These are phyloP conservation scores for Draba incana DNA, from an alignment of 345 rosid species.

Conservation along the genomic window DNA sequence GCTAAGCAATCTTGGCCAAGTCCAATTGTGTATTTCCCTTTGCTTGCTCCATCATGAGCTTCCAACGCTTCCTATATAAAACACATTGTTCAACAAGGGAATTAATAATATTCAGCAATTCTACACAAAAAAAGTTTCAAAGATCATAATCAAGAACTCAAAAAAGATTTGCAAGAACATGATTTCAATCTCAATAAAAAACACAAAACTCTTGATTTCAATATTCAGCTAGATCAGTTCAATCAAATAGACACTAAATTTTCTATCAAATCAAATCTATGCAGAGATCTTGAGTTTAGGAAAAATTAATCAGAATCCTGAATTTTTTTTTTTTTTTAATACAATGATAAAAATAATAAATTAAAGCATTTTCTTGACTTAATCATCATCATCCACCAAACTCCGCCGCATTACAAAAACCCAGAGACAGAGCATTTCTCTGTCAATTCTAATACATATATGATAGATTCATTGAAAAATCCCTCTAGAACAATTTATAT, in stretches of 20 bases:
- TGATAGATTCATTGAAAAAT: background rate
- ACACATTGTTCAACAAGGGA: background rate
- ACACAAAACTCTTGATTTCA: slow-evolving; percentile 1
- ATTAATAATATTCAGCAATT: too few relatives aligned
- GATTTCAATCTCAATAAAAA: slow-evolving; percentile 11
- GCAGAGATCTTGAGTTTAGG: slow-evolving; percentile 25
- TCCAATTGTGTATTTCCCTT: slow-evolving; percentile 97
- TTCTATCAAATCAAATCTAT: background rate
- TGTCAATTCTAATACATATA: background rate
- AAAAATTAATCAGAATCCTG: background rate
- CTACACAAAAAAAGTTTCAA: too few relatives aligned
- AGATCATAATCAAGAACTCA: too few relatives aligned
- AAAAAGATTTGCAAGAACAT: too few relatives aligned
- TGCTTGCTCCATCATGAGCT: slow-evolving; percentile 95
- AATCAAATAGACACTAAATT: slow-evolving; percentile 12
- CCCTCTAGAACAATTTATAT: background rate
- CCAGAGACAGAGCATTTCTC: slow-evolving; percentile 19
- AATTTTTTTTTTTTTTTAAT: background rate
- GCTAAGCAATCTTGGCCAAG: slow-evolving; percentile 99
- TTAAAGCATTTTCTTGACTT: background rate
- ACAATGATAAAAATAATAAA: background rate
- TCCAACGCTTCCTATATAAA: slow-evolving; percentile 78
- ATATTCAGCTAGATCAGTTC: background rate
- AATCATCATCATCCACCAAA: slow-evolving; percentile 21
- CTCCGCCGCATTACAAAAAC: slow-evolving; percentile 35